Percentiles rank a stretch among this genome's conserved stretches.
phyloP scores from a whole-genome alignment of 208 protist genomes.

The Leishmania guyanensis region DNA sequence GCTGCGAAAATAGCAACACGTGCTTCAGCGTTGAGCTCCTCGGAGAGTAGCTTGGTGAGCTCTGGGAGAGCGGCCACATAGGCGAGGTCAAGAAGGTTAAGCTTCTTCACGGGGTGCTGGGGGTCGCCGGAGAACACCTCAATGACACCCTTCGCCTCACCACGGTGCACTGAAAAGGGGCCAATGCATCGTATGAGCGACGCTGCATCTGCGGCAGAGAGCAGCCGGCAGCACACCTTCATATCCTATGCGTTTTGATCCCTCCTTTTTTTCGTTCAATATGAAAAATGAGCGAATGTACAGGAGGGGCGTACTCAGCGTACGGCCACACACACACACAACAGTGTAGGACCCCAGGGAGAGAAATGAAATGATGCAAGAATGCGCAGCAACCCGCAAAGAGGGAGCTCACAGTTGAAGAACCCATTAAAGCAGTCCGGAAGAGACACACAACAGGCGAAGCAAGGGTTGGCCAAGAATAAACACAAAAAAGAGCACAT shows the following conservation, averaged over 20 bases:
- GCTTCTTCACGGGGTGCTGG: conserved; percentile 40
- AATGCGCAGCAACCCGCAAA: background rate
- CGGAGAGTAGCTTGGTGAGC: conserved; percentile 38
- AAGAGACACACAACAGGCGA: background rate
- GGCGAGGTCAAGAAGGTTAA: conserved; percentile 59
- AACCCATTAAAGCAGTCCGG: background rate
- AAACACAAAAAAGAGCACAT: background rate
- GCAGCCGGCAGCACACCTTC: background rate
- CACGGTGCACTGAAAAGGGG: conserved; percentile 43
- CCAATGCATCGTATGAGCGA: conserved; percentile 35
- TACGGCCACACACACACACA: background rate
- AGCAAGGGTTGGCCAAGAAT: background rate
- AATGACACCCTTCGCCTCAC: conserved; percentile 39
- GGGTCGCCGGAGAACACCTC: conserved; percentile 49
- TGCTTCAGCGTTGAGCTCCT: conserved; percentile 52
- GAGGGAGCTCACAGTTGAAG: background rate
- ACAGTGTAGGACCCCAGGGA: background rate
- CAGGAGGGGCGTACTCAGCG: background rate
- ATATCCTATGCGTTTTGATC: background rate
- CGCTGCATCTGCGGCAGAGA: conserved; percentile 2
- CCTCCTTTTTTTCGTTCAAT: too few species aligned
- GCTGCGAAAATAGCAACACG: conserved; percentile 58
- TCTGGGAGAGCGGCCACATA: conserved; percentile 47
- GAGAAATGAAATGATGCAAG: background rate
- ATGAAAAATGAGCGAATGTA: background rate